Evolutionary conservation across 768 basidiomycete species (phyloP).

Genomic region (Mycena rebaudengoi): DNA sequence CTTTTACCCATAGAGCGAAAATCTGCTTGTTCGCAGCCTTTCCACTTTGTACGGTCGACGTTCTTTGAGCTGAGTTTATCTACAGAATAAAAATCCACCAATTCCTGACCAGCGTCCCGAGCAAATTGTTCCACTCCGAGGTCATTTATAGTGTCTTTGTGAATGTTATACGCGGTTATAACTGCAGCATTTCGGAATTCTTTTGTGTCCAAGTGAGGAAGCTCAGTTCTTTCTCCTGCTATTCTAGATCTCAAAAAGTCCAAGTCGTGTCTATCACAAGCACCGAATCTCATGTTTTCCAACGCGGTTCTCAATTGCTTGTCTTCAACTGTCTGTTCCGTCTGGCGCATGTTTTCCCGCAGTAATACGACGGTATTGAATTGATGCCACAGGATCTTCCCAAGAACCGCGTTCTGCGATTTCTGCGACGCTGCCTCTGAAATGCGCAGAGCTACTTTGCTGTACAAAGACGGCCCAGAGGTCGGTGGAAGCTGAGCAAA

Average conservation of each 20-base stretch:
- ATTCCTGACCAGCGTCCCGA: no score
- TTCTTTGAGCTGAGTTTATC: no score
- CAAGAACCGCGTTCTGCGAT: neutral
- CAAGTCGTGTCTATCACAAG: conserved; percentile 48
- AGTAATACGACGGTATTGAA: no score
- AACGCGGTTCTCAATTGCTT: conserved; percentile 35
- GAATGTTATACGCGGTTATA: no score
- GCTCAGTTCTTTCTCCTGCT: conserved; percentile 14
- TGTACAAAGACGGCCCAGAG: neutral
- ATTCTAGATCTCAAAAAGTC: conserved; percentile 38
- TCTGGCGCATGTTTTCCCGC: no score
- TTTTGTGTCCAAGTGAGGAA: conserved; percentile 13
- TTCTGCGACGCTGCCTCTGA: neutral
- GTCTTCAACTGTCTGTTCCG: conserved; percentile 37
- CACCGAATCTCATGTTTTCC: conserved; percentile 47
- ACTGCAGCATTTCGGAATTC: conserved; percentile 44
- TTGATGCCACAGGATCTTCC: conserved; percentile 33
- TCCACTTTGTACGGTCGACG: conserved; percentile 36
- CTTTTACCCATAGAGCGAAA: no score
- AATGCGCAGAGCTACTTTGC: neutral
- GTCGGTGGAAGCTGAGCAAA: conserved; percentile 44
- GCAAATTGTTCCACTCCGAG: no score
- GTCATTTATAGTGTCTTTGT: no score
- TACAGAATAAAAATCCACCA: no score
- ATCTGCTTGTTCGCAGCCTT: no score